Evolutionary conservation across 1,139 yeast species (phyloP).

Genomic region (Entelexis paramagnoliae): DNA sequence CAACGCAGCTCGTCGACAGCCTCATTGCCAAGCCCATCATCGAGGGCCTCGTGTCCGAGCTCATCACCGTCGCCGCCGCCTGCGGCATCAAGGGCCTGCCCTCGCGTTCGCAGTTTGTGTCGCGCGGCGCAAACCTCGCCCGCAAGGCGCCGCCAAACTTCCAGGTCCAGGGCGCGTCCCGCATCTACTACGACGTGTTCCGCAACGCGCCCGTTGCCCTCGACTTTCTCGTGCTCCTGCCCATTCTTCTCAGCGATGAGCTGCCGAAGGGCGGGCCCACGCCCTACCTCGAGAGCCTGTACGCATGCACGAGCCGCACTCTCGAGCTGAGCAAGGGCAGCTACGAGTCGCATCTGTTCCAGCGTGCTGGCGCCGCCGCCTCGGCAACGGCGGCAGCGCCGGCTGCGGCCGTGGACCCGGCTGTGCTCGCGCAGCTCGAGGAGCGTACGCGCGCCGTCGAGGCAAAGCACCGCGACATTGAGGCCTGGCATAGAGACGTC

Average conservation of each 20-base stretch:
- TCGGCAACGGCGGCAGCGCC: background rate
- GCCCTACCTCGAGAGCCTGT: slow-evolving; percentile 79
- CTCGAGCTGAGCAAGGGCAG: slow-evolving; percentile 39
- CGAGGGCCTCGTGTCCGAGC: slow-evolving; percentile 66
- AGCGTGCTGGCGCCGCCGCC: slow-evolving; percentile 6
- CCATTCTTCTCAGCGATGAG: slow-evolving; percentile 79
- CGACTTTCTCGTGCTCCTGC: slow-evolving; percentile 70
- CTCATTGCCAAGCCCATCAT: slow-evolving; percentile 77
- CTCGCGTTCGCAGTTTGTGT: slow-evolving; percentile 17
- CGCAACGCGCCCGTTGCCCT: slow-evolving; percentile 48
- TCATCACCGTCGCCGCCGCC: slow-evolving; percentile 60
- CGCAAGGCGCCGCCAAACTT: slow-evolving; percentile 27
- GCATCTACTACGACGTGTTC: slow-evolving; percentile 50
- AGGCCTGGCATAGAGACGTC: slow-evolving; percentile 1
- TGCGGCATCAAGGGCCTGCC: slow-evolving; percentile 46
- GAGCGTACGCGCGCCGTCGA: slow-evolving; percentile 2
- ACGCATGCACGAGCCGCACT: slow-evolving; percentile 66
- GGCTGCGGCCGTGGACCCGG: slow-evolving; percentile 3
- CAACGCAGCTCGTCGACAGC: slow-evolving; percentile 48
- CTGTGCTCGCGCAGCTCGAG: slow-evolving; percentile 1
- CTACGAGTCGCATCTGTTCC: slow-evolving; percentile 14
- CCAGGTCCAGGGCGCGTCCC: slow-evolving; percentile 39
- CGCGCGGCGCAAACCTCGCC: slow-evolving; percentile 41
- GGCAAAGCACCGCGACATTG: background rate
- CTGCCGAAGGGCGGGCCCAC: slow-evolving; percentile 55